Percentiles rank a stretch among this genome's conserved stretches.
Conservation (phyloP, 306 rosid genomes). For the Gynostemma pentaphyllum region DNA sequence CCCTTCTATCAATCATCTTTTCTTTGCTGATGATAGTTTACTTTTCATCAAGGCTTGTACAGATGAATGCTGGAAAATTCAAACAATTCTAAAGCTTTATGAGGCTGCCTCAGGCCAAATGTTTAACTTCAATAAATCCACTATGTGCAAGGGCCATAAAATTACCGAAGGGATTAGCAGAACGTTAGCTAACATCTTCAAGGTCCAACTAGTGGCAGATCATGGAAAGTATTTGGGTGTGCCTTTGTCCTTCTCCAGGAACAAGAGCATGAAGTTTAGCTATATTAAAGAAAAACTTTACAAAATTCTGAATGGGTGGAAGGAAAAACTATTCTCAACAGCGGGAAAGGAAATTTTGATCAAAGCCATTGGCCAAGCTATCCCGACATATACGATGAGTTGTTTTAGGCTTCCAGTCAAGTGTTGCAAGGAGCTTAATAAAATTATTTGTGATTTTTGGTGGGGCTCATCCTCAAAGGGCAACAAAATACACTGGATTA, state of each 20-base stretch:
- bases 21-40: not conserved
- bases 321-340: not conserved
- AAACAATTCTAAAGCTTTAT: not conserved
- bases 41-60: not conserved
- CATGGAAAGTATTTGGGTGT: not conserved
- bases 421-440: not conserved
- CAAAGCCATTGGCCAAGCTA: not conserved
- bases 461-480: too few species aligned
- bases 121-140: not conserved
- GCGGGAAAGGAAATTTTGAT: not conserved
- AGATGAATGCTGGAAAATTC: too few species aligned
- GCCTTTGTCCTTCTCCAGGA: not conserved
- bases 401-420: too few species aligned
- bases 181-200: not conserved
- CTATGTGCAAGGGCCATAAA: not conserved
- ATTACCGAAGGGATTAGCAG: fast-evolving
- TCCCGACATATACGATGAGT: too few species aligned
- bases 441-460: not conserved
- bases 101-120: not conserved
- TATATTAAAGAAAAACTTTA: not conserved
- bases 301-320: not conserved
- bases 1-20: not conserved
- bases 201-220: too few species aligned
- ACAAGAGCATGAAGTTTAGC: not conserved
- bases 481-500: too few species aligned